Evolutionary conservation across 768 basidiomycete species (phyloP), one percentile per base, ranked within the genome.

Genomic region (Hemileccinum rubropunctum): DNA sequence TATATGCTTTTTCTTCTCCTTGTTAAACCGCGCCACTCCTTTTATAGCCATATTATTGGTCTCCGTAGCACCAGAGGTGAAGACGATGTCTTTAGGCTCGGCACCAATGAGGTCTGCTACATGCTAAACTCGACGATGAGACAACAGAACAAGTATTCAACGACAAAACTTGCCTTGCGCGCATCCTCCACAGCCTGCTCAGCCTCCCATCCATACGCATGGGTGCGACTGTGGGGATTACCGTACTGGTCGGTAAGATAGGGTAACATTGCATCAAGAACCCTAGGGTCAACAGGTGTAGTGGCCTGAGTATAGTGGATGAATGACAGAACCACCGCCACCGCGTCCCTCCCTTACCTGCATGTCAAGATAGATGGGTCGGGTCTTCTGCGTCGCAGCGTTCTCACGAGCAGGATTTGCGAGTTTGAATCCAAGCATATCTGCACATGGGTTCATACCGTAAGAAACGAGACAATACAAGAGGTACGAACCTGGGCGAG

Each of bases 131-230:
- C 28, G 23, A 48, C 21, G 21, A 47, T 43, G 49, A 50, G 32
- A 46, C 7, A 6, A 46, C 43, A 14, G 18, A 14, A 34, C 5
- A 23, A 20, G 32, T 7, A 13, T 38, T 48, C 60, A 30, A 44
- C 10, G 14, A 65, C 62, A 18, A 45, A 9, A 36, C 58, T 45
- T 20, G 85, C 93, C 78, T 90, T 85, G 47, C 97, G 82, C 3
- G 93, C 95, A 53, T 86, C 83, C 64, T 98, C 97, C 7, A 97
- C 91, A 0, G 88, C 97, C 62, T 86, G 78, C 63, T 99, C 97
- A 6, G 95, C 92, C 71, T 99, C 97, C 97, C 97, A 99, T 4
- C 97, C 97, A 68, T 98, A 99, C 1, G 97, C 93, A 70, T 99
- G 97, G 26, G 97, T 98, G 48, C 97, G 83, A 67, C 92, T 95